Evolutionary conservation across 2,329 filamentous ascomycete species (phyloP), one percentile per base, ranked within the genome.

Genomic region (Diaporthe citri): DNA sequence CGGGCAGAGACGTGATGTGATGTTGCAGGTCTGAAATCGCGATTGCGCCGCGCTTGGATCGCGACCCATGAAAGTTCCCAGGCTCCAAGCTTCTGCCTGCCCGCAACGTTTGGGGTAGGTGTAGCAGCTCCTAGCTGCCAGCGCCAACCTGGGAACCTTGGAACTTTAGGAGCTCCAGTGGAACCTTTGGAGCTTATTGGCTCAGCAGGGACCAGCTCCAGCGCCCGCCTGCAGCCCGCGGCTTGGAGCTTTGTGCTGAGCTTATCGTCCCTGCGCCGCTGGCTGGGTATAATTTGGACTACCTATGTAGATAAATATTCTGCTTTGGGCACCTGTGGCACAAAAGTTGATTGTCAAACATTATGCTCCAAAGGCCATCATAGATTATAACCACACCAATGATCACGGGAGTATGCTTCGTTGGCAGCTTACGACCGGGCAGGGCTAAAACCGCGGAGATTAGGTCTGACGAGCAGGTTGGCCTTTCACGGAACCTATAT

Each of bases 31-130:
- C 46, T 55, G 56, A 66, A 66, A 69, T 75, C 52, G 64, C 57
- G 48, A 67, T 75, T 74, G 75, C 75, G 75, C 66, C 73, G 67
- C 66, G 73, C 66, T 72, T 72, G 41, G 73, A 71, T 74, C 66
- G 64, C 64, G 73, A 71, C 64, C 57, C 36, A 43, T 52, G 48
- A 43, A 56, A 55, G 36, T 62, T 28, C 34, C 64, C 64, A 22
- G 48, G 48, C 51, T 9, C 64, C 46, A 69, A 69, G 34, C 48
- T 52, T 9, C 48, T 69, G 64, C 48, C 64, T 55, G 48, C 64
- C 64, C 64, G 31, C 34, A 69, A 31, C 5, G 13, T 31, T 69
- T 34, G 20, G 43, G 41, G 28, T 10, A 62, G 36, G 43, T 28
- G n/a, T 31, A 36, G 9, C 52, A 55, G 52, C 43, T 22, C 20